Conservation (phyloP, 2,329 filamentous ascomycete species). For the Paracoccidioides brasiliensis region DNA sequence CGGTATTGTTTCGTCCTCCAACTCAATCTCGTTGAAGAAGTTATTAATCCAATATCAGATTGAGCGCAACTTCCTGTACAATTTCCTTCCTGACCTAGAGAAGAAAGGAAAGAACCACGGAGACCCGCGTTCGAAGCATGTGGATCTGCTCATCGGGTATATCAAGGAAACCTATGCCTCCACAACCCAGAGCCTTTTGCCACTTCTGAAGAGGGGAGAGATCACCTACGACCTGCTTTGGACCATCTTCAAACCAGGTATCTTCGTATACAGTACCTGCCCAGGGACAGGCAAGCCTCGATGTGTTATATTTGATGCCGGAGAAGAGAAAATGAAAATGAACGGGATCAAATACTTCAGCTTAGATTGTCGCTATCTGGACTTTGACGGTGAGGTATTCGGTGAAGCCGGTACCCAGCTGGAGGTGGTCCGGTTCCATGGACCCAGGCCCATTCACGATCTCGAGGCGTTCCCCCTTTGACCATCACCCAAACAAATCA, state of each 20-base stretch:
- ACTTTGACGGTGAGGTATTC: slow-evolving; percentile 19
- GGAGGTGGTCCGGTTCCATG: slow-evolving; percentile 16
- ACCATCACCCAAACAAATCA: slow-evolving; percentile 15
- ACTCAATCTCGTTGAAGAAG: slow-evolving; percentile 3
- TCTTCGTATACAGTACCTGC: slow-evolving; percentile 17
- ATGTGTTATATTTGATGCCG: slow-evolving; percentile 14
- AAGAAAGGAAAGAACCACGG: neutral
- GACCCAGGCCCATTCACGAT: slow-evolving; percentile 18
- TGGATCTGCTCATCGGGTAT: slow-evolving; percentile 17
- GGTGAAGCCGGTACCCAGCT: slow-evolving; percentile 16
- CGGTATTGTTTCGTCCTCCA: slow-evolving; percentile 10
- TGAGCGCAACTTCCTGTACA: slow-evolving; percentile 14
- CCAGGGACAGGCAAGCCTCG: slow-evolving; percentile 14
- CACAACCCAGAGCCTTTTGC: slow-evolving; percentile 15
- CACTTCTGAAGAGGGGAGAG: slow-evolving; percentile 17
- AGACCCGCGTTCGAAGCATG: slow-evolving; percentile 7
- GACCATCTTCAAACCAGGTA: slow-evolving; percentile 25
- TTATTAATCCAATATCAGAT: slow-evolving; percentile 3
- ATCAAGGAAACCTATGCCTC: slow-evolving; percentile 16
- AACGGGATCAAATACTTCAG: no score
- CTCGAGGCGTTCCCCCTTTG: slow-evolving; percentile 22
- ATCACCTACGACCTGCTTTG: slow-evolving; percentile 27
- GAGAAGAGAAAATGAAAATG: slow-evolving; percentile 13
- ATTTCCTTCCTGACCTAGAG: slow-evolving; percentile 16
- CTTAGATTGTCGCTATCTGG: slow-evolving; percentile 17